Percentiles rank a stretch among this genome's conserved stretches.
phyloP scores from a whole-genome alignment of 106 monocot species.

The Allium fistulosum region DNA sequence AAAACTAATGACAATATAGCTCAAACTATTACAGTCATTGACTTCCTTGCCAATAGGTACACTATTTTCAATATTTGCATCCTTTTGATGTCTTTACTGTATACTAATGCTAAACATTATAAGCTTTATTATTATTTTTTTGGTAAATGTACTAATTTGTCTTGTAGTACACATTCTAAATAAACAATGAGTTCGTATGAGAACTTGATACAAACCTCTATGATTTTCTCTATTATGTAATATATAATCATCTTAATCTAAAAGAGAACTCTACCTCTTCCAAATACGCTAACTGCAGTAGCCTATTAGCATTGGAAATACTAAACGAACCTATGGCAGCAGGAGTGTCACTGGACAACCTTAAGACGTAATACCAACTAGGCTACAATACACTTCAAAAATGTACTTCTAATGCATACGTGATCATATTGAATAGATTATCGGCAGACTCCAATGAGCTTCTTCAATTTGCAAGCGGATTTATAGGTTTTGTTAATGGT shows the following conservation, averaged over 20 bases:
- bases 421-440: constrained; percentile 44
- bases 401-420: constrained; percentile 23
- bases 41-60: constrained; percentile 31
- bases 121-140: neutral
- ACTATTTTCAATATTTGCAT: too few relatives aligned
- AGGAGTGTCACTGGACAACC: constrained; percentile 14
- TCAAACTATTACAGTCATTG: constrained; percentile 26
- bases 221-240: too few relatives aligned
- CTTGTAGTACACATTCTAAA: neutral
- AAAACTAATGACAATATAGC: constrained; percentile 6
- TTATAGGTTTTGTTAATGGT: neutral
- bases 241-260: neutral
- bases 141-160: neutral
- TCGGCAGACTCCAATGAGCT: constrained; percentile 12
- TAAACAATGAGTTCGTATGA: neutral
- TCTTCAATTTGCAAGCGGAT: constrained; percentile 29
- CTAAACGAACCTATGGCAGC: constrained; percentile 42
- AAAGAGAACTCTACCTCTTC: neutral
- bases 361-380: constrained; percentile 26
- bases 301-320: constrained; percentile 31
- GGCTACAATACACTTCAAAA: constrained; percentile 36
- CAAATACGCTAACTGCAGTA: constrained; percentile 16
- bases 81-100: neutral
- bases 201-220: neutral
- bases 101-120: neutral